phyloP scores from a whole-genome alignment of 106 monocot species.

The Acorus gramineus region DNA sequence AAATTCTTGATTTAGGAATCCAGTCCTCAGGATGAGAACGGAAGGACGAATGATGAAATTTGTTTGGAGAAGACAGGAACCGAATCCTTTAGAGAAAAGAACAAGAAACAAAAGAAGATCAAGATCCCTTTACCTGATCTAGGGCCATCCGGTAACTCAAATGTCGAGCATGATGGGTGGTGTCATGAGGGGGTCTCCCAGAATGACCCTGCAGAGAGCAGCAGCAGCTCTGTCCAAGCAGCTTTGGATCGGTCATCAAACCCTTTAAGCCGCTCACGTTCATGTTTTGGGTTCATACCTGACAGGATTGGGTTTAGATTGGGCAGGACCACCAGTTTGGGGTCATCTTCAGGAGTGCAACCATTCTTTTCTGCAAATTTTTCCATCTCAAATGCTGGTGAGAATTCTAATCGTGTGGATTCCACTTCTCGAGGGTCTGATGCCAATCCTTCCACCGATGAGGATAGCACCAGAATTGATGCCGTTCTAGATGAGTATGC shows the following conservation, averaged over 20 bases:
- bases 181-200: constrained; percentile 4
- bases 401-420: background rate
- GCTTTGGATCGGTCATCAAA: constrained; percentile 1
- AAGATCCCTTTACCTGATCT: constrained; percentile 1
- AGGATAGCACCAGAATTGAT: too few species aligned
- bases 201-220: constrained; percentile 2
- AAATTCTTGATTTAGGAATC: constrained; percentile 3
- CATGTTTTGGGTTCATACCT: constrained; percentile 21
- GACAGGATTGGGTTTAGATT: constrained; percentile 34
- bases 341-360: constrained; percentile 24
- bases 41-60: background rate
- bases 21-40: constrained; percentile 6
- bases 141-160: background rate
- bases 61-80: background rate
- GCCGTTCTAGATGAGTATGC: too few species aligned
- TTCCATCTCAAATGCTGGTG: constrained; percentile 9
- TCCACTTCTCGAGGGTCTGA: background rate
- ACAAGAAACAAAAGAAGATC: constrained; percentile 2
- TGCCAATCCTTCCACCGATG: too few species aligned
- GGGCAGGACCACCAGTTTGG: constrained; percentile 31
- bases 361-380: constrained; percentile 13
- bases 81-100: constrained; percentile 5
- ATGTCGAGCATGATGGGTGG: constrained; percentile 4
- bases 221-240: background rate
- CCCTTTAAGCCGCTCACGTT: constrained; percentile 8